Conservation (phyloP, 2,329 filamentous ascomycete genomes). For the Exserohilum rostratum region DNA sequence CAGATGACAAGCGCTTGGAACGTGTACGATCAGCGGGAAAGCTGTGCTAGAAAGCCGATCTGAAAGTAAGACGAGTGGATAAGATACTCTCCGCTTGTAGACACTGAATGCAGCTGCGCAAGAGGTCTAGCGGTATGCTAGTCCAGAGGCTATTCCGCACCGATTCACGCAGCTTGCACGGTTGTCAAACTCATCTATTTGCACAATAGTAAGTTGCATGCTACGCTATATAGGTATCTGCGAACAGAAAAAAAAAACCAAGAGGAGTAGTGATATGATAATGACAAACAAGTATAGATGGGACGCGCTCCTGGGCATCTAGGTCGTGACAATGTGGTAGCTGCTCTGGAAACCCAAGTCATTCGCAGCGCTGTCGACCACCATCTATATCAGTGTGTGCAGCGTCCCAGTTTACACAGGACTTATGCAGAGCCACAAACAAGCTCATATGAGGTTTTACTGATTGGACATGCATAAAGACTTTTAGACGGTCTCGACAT, state of each 20-base stretch:
- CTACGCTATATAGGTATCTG: conserved; percentile 17
- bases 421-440: background rate
- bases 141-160: background rate
- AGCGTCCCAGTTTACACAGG: background rate
- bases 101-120: too few relatives aligned
- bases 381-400: background rate
- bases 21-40: too few relatives aligned
- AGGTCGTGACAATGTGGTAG: background rate
- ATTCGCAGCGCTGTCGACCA: background rate
- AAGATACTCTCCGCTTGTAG: too few relatives aligned
- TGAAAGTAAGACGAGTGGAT: too few relatives aligned
- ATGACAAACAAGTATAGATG: background rate
- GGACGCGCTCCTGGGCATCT: conserved; percentile 25
- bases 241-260: background rate
- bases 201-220: background rate
- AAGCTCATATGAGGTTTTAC: background rate
- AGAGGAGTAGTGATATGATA: background rate
- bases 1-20: too few relatives aligned
- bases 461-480: background rate
- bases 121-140: too few relatives aligned
- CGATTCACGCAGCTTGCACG: too few relatives aligned
- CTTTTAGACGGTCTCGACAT: conserved; percentile 46
- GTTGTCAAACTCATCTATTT: background rate
- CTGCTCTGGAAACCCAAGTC: background rate
- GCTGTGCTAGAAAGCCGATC: too few relatives aligned